Conservation (phyloP, 1,284 basidiomycete genomes). For the Microbotryum lychnidis-dioicae region DNA sequence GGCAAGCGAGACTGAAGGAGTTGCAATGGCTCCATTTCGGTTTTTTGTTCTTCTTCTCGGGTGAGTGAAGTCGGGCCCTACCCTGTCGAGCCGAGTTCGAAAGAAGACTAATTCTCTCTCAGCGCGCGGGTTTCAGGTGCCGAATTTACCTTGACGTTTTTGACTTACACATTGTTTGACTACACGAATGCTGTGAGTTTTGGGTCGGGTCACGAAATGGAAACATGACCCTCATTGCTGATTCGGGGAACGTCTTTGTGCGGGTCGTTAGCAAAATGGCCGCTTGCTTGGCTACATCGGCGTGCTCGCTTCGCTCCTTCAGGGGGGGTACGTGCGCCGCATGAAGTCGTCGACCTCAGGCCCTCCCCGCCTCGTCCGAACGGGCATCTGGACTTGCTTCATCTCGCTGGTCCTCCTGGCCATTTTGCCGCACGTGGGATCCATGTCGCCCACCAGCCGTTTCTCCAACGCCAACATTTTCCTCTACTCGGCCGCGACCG, state of each 20-base stretch:
- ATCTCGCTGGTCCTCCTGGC: slow-evolving; percentile 61
- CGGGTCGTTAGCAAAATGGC: slow-evolving; percentile 57
- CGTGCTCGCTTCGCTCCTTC: slow-evolving; percentile 71
- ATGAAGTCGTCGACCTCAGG: slow-evolving; percentile 51
- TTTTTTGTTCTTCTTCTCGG: slow-evolving; percentile 80
- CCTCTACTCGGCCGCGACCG: slow-evolving; percentile 64
- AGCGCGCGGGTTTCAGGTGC: slow-evolving; percentile 45
- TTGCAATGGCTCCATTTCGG: slow-evolving; percentile 65
- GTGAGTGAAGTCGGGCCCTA: slow-evolving; percentile 23
- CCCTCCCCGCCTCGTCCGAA: slow-evolving; percentile 66
- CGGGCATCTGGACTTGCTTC: slow-evolving; percentile 64
- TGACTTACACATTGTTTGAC: slow-evolving; percentile 73
- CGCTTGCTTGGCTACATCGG: slow-evolving; percentile 73
- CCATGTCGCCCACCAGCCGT: background rate
- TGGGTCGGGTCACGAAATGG: background rate
- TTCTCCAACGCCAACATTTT: slow-evolving; percentile 46
- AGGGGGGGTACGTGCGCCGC: slow-evolving; percentile 82
- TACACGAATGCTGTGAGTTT: slow-evolving; percentile 59
- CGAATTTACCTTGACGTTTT: slow-evolving; percentile 83
- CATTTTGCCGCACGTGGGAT: slow-evolving; percentile 42
- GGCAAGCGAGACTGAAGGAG: slow-evolving; percentile 35
- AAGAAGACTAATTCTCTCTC: background rate
- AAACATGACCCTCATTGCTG: background rate
- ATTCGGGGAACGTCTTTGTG: background rate
- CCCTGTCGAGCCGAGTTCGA: background rate